Base-by-base conservation (phyloP, 208 protist species). In the Acanthamoeba castellanii region DNA sequence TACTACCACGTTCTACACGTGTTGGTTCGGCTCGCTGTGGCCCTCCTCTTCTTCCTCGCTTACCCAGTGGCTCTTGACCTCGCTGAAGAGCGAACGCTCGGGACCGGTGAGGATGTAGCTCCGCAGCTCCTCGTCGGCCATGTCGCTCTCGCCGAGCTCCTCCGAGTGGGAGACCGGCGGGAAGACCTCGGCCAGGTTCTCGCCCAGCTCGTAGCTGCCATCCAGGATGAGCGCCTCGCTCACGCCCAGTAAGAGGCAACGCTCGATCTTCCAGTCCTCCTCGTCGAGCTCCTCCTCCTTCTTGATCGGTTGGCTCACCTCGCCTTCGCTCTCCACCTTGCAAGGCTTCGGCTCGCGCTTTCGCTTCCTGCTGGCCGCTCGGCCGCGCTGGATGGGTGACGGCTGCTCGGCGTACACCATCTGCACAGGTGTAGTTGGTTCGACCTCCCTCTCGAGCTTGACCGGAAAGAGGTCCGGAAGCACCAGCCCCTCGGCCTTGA, bases 261-360 rank as follows among this genome's bases (percentile, higher is more conserved):
- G 50, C 32, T 90, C 84, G 18, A 90, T 90, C 84, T 90, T 90
- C 50, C n/a, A 14, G 50, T 90, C 84, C 59, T 90, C 84, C 22
- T 90, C 84, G 50, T 90, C 84, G 16, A 90, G 50, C 50, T 90
- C 52, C 27, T 85, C 76, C 76, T 85, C 50, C 47, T 34, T 34
- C 76, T 14, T 85, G 25, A 4, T 11, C n/a, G 27, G 45, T 3
- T 25, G 45, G 45, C 22, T 25, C n/a, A 9, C 76, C n/a, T 81
- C 72, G 32, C 45, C 27, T 81, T 81, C n/a, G 68, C 74, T 22
- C 34, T 66, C 22, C 16, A 11, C 22, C 59, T 66, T n/a, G 18
- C 20, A 14, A 22, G 20, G 22, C 20, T 66, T 66, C 59, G 20
- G 16, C 27, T 66, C 7, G 7, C 59, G 59, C 59, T 66, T 61